Conservation (phyloP, 1,284 basidiomycete species). For the Ganoderma resinaceum region DNA sequence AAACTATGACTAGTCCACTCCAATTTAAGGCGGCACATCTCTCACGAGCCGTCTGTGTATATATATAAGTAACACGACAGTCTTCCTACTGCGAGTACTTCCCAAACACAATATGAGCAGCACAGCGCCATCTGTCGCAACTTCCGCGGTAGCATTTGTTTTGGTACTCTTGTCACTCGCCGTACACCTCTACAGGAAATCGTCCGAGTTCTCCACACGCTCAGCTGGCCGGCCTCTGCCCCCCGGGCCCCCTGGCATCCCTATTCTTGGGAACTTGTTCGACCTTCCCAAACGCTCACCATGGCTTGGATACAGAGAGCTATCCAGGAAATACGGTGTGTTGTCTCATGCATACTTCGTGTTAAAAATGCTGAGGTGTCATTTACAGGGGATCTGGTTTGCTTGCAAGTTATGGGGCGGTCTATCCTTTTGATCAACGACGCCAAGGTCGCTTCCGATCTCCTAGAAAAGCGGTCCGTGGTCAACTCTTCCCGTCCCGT, state of each 20-base stretch:
- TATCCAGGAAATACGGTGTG: conserved; percentile 2
- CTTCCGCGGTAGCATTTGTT: background rate
- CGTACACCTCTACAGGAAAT: background rate
- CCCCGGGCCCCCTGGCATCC: background rate
- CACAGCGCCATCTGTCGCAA: background rate
- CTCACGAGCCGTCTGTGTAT: background rate
- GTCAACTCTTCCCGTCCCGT: conserved; percentile 9
- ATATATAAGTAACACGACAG: background rate
- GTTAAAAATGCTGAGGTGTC: background rate
- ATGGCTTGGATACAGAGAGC: conserved; percentile 4
- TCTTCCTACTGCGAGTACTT: background rate
- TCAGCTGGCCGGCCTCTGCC: background rate
- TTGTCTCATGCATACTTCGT: background rate
- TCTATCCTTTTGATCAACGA: conserved; percentile 10
- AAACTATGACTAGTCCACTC: background rate
- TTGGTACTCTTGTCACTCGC: background rate
- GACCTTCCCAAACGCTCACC: background rate
- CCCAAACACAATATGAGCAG: background rate
- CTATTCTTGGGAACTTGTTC: conserved; percentile 9
- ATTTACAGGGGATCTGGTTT: background rate
- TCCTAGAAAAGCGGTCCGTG: conserved; percentile 11
- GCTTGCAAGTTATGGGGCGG: conserved; percentile 7
- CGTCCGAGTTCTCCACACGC: background rate
- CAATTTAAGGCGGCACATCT: background rate
- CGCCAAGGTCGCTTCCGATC: conserved; percentile 3